A percentile compares a stretch with the other conserved stretches of the same genome.
phyloP scores from a whole-genome alignment of 306 rosid species.

The Adenanthera pavonina region DNA sequence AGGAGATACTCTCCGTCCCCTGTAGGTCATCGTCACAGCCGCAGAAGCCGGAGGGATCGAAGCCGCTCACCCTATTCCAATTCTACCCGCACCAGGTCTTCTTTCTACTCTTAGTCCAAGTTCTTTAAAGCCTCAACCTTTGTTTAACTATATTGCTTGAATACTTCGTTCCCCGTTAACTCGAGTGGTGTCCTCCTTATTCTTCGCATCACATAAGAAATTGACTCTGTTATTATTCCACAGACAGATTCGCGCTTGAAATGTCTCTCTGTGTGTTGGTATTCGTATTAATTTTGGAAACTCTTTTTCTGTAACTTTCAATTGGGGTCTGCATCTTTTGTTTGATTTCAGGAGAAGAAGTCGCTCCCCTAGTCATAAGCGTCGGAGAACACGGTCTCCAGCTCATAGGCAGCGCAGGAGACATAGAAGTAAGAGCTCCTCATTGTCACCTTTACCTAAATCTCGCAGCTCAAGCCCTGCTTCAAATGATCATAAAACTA shows the following conservation, averaged over 20 bases:
- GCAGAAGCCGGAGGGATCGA: constrained; percentile 55
- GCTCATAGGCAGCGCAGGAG: constrained; percentile 47
- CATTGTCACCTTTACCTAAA: constrained; percentile 60
- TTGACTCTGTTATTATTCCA: not conserved
- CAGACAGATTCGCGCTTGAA: not conserved
- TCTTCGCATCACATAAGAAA: not conserved
- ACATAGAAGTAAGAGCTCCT: constrained; percentile 46
- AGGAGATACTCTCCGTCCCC: constrained; percentile 39
- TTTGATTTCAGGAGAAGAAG: constrained; percentile 49
- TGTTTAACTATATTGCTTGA: not conserved
- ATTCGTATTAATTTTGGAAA: not conserved
- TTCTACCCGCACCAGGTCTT: constrained; percentile 36
- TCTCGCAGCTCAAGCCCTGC: constrained; percentile 58
- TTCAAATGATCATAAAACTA: constrained; percentile 45
- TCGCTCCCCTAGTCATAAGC: constrained; percentile 49
- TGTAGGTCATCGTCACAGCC: constrained; percentile 35
- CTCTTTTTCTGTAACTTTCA: not conserved
- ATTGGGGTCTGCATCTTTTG: not conserved
- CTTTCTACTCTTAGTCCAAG: not conserved
- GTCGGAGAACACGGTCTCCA: constrained; percentile 53
- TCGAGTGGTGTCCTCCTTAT: not conserved
- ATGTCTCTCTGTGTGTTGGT: not conserved
- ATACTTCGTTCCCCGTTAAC: not conserved
- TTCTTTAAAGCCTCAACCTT: not conserved
- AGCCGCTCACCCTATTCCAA: constrained; percentile 53